Conservation (phyloP, 345 rosid species). For the Syzygium aqueum region DNA sequence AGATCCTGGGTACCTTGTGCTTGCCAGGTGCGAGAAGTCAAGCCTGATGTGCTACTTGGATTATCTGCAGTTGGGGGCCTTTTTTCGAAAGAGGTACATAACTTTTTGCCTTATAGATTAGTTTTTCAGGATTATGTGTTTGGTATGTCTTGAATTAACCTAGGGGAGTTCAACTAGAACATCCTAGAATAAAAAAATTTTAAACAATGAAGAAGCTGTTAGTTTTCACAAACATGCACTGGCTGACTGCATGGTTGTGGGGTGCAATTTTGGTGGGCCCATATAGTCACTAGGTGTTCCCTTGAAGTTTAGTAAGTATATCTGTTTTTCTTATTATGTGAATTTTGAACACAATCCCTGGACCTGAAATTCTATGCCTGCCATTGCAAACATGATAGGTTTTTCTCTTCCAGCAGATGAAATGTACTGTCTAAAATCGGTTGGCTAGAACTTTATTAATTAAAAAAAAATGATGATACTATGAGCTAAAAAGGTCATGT, state of each 20-base stretch:
- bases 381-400: not conserved
- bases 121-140: not conserved
- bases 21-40: slow-evolving; percentile 75
- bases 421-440: not conserved
- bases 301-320: not conserved
- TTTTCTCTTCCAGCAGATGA: not conserved
- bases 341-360: not conserved
- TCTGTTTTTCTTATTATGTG: not conserved
- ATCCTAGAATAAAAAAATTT: not conserved
- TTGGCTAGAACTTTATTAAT: not conserved
- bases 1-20: not conserved
- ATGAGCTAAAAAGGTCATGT: not conserved
- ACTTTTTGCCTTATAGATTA: not conserved
- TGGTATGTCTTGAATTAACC: not conserved
- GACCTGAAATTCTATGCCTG: not conserved
- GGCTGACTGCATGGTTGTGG: not conserved
- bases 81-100: slow-evolving; percentile 83
- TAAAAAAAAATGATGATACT: not conserved
- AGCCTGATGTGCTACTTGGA: slow-evolving; percentile 99
- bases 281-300: not conserved
- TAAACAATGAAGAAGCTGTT: not conserved
- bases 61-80: slow-evolving; percentile 99
- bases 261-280: not conserved
- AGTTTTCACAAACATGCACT: not conserved
- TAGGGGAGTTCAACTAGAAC: not conserved